Base-by-base conservation (phyloP, 345 rosid species). In the Gossypium mustelinum region DNA sequence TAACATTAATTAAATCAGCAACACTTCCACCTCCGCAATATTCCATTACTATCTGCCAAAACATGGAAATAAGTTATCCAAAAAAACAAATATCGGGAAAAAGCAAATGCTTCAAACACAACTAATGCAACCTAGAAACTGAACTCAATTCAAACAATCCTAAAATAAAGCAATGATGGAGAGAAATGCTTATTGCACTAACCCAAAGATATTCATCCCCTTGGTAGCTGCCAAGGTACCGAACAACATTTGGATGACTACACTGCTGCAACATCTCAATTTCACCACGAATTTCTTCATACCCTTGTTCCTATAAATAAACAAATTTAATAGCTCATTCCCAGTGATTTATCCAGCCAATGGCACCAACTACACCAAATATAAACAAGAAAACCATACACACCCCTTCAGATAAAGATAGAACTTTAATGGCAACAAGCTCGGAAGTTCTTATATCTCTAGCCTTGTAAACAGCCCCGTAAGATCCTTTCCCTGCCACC, bases 391-490 rank as follows among this genome's bases (percentile, higher is more conserved):
- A 44, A 76, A 72, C 45, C 34, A 54, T 25, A 73, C 84, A 73
- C 82, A 94, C 98, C 89, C 98, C 99, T 85, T 95, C 99, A 2
- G 79, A 71, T 77, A 95, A 86, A 14, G 99, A 95, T 72, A 95
- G 90, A 68, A 95, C 98, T 93, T 95, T 95, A 79, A 93, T 88
- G 48, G 99, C 99, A 55, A 93, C 99, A 79, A 93, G 94, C 89
- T 95, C 98, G 0, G 99, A 95, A 13, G 98, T 95, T 74, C 83
- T 88, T 75, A 89, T 79, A 84, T 95, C 98, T 76, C 99, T 93
- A 8, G 99, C 99, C 87, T 93, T 95, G 77, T 95, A 95, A 27
- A 95, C 98, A 81, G 99, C 88, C 45, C 99, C 99, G 84, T 95
- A 95, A 2, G 99, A 93, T 62, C 98, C 99, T 85, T 95, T 93